Conservation (phyloP, 257 asterid genomes). For the Fraxinus cuspidata region DNA sequence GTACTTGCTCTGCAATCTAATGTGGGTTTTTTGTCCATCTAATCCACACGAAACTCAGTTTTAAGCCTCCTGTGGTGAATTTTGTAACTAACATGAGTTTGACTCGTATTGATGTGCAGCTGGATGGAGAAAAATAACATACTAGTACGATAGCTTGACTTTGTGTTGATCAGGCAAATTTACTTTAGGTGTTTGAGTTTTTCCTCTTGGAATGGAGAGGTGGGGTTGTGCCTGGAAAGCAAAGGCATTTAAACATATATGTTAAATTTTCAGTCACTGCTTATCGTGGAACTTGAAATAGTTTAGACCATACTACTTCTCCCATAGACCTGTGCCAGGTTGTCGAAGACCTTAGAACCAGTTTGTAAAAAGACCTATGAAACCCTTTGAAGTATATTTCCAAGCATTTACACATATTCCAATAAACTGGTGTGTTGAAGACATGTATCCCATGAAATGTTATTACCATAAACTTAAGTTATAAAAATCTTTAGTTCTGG, state of each 20-base stretch:
- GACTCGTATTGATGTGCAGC: background rate
- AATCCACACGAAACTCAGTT: background rate
- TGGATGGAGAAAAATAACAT: background rate
- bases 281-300: background rate
- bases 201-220: background rate
- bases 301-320: background rate
- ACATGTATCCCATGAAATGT: background rate
- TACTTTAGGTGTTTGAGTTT: background rate
- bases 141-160: slow-evolving; percentile 3
- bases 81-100: background rate
- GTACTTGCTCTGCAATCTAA: slow-evolving; percentile 8
- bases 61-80: background rate
- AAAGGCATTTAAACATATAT: background rate
- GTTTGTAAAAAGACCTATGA: background rate
- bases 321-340: background rate
- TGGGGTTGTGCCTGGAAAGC: background rate
- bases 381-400: background rate
- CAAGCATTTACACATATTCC: background rate
- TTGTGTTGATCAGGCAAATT: slow-evolving; percentile 7
- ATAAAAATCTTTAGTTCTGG: background rate
- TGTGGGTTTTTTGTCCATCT: background rate
- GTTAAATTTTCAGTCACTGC: background rate
- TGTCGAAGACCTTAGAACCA: background rate
- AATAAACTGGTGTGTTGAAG: background rate
- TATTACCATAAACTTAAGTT: background rate